Conservation (phyloP, 129 eudicot genomes). For the Rutidosis leptorrhynchoides region DNA sequence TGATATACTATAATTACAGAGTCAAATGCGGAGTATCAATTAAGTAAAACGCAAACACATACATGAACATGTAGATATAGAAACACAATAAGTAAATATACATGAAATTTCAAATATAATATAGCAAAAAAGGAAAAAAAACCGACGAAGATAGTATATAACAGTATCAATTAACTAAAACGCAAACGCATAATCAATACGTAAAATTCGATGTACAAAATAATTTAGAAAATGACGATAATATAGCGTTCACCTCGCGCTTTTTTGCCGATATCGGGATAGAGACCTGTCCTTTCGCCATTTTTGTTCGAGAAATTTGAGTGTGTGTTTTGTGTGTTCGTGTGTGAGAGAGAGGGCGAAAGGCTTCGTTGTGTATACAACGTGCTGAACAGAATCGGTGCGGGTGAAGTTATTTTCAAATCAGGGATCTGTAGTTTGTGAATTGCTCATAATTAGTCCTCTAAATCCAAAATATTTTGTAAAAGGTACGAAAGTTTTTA, state of each 20-base stretch:
- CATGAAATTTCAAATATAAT: background rate
- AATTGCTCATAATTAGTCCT: background rate
- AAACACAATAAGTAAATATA: background rate
- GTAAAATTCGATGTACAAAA: background rate
- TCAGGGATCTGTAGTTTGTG: conserved; percentile 8
- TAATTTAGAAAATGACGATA: background rate
- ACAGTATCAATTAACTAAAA: conserved; percentile 8
- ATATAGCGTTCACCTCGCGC: conserved; percentile 51
- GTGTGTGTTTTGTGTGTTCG: conserved; percentile 6
- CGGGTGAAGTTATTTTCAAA: conserved; percentile 5
- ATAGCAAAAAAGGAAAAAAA: too few relatives aligned
- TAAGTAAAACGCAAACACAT: background rate
- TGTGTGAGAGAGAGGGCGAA: background rate
- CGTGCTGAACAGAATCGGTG: conserved; percentile 27
- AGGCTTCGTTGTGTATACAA: background rate
- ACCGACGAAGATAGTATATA: background rate
- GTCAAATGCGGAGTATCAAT: background rate
- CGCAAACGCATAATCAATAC: background rate
- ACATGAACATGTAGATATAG: too few relatives aligned
- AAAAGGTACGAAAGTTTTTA: background rate
- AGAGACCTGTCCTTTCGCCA: conserved; percentile 80
- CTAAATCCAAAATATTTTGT: background rate
- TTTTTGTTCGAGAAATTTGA: conserved; percentile 16
- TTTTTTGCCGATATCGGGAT: conserved; percentile 72
- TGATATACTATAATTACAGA: too few relatives aligned